Evolutionary conservation across 2,329 filamentous ascomycete genomes (phyloP), one percentile per base, ranked within the genome.

Genomic region (Proliferodiscus dingleyae): DNA sequence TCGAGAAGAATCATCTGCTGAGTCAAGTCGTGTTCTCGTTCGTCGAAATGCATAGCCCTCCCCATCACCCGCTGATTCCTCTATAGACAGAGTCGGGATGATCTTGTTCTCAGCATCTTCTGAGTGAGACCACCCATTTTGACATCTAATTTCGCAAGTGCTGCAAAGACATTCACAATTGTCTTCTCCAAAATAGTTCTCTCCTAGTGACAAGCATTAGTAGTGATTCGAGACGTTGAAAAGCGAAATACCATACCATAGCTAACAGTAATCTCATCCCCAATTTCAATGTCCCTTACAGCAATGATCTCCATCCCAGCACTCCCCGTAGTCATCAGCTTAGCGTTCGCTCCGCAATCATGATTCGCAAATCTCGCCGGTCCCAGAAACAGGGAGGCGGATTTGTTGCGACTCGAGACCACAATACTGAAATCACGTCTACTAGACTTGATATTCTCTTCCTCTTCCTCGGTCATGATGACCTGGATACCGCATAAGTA

Each of bases 371-470:
- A 97, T 41, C 93, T 83, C 26, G 93, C 93, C 6, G 93, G 94
- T 0, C 93, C 93, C 63, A 98, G 83, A 63, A 98, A 97, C 33
- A 98, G 72, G 41, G 88, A 95, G 23, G 90, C 86, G 50, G 85
- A 85, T 68, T 95, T 96, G 68, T 87, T 91, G 47, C 93, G 79
- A 55, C 89, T 91, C 51, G 90, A 95, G 61, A 96, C 87, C 24
- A 98, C 90, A 53, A 98, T 90, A 64, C 90, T 96, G 65, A 98
- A 98, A 63, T 98, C 93, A 61, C 91, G 90, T 63, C 93, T 86
- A 49, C 82, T 84, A 52, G 83, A 68, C 21, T 89, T 85, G 47
- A 97, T 78, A 46, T 87, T 81, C 50, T 81, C 77, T 63, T 97
- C 93, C 65, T 98, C 91, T 63, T 95, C 87, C 24, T 87, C 83